These are phyloP conservation scores for Luffa acutangula DNA, from an alignment of 306 rosid species.

Conservation along the genomic window DNA sequence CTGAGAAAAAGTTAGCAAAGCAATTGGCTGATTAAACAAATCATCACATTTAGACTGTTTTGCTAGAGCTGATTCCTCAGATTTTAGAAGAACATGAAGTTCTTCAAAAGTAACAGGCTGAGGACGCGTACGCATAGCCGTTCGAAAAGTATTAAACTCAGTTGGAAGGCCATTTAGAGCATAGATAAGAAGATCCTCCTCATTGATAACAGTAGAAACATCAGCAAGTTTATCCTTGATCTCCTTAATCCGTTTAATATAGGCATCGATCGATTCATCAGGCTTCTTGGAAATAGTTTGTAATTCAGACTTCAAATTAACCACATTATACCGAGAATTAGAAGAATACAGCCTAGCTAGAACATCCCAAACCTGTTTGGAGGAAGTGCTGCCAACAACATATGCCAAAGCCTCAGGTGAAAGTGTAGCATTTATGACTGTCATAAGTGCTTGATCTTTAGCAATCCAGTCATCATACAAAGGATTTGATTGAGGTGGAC, in stretches of 20 bases:
- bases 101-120: not conserved
- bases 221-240: conserved; percentile 2
- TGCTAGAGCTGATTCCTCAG: not conserved
- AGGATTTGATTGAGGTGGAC: not conserved
- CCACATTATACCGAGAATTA: not conserved
- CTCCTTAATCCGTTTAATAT: not conserved
- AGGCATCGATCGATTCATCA: not conserved
- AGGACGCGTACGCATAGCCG: conserved; percentile 1
- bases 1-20: not conserved
- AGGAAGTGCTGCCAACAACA: not conserved
- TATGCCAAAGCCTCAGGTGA: conserved; percentile 4
- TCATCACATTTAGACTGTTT: not conserved
- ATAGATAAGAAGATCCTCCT: conserved; percentile 6
- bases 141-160: not conserved
- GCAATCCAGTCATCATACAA: not conserved
- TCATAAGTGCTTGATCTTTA: not conserved
- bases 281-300: not conserved
- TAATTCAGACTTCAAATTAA: not conserved
- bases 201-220: not conserved
- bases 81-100: not conserved
- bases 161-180: conserved; percentile 1
- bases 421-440: conserved; percentile 5
- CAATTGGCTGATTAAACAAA: not conserved
- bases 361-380: conserved; percentile 1
- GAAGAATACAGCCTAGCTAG: not conserved